Percentiles rank a stretch among this genome's conserved stretches.
Conservation (phyloP, 371 early-diverging fungal species). For the Dichotomocladium elegans region DNA sequence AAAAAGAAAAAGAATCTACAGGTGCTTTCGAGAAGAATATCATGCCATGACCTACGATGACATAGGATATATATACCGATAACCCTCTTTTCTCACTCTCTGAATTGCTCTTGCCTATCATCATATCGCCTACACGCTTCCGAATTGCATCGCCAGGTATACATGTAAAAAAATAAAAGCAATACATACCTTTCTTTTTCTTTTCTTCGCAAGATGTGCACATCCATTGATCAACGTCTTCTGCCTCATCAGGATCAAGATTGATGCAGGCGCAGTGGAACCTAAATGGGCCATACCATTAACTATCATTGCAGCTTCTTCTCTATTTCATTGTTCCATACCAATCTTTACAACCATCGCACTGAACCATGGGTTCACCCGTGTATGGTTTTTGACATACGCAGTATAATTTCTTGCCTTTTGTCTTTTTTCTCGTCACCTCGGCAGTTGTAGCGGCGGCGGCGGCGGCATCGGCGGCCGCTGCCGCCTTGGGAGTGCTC, state of each 20-base stretch:
- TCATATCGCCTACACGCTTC: neutral
- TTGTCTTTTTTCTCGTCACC: constrained; percentile 5
- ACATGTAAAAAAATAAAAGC: constrained; percentile 7
- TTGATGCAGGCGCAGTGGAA: constrained; percentile 73
- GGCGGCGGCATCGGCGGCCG: neutral
- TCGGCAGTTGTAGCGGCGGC: neutral
- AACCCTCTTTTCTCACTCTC: too few relatives aligned
- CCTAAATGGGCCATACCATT: constrained; percentile 33
- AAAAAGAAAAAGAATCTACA: neutral
- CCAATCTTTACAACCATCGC: constrained; percentile 76
- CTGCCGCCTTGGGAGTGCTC: neutral
- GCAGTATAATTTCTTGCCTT: constrained; percentile 66
- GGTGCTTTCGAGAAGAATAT: neutral
- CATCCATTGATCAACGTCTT: constrained; percentile 47
- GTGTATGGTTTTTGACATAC: constrained; percentile 65
- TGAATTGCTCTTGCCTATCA: neutral
- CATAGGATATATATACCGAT: too few relatives aligned
- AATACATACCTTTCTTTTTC: constrained; percentile 15
- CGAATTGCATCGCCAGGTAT: neutral
- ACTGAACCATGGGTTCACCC: constrained; percentile 77
- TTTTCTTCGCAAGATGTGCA: constrained; percentile 37
- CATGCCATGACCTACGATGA: too few relatives aligned
- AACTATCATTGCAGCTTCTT: neutral
- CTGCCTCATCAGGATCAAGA: constrained; percentile 57
- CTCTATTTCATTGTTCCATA: constrained; percentile 19